Conservation (phyloP, 139 green algal species). For the Chlamydomonas urium region DNA sequence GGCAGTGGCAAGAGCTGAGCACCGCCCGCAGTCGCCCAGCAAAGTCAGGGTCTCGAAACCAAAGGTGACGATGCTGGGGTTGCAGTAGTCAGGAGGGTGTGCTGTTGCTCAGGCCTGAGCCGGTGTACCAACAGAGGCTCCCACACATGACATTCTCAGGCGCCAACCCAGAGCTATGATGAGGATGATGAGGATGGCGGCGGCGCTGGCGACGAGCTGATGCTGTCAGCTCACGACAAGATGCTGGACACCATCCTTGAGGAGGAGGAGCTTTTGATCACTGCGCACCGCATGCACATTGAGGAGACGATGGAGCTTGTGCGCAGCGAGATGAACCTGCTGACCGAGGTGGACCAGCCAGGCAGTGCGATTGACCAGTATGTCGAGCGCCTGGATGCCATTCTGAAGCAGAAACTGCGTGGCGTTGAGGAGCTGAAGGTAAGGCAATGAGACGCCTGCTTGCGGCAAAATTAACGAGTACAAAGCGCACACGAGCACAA, state of each 20-base stretch:
- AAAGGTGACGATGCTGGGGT: no score
- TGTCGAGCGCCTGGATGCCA: slow-evolving; percentile 55
- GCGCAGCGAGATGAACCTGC: slow-evolving; percentile 47
- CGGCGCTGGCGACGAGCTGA: not conserved
- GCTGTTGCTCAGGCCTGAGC: not conserved
- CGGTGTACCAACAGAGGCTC: not conserved
- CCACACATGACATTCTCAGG: no score
- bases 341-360: slow-evolving; percentile 75
- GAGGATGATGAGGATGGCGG: not conserved
- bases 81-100: not conserved
- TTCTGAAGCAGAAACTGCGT: slow-evolving; percentile 58
- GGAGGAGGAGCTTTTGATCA: slow-evolving; percentile 88
- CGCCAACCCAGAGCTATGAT: slow-evolving; percentile 16
- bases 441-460: not conserved
- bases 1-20: slow-evolving; percentile 19
- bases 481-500: no score
- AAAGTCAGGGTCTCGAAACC: not conserved
- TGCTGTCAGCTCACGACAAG: slow-evolving; percentile 24
- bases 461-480: no score
- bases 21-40: not conserved
- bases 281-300: slow-evolving; percentile 73
- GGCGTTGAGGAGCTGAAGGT: slow-evolving; percentile 46
- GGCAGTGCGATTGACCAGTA: slow-evolving; percentile 75
- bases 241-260: slow-evolving; percentile 79
- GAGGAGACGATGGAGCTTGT: slow-evolving; percentile 84